Conservation (phyloP, 495 filamentous ascomycete species). For the Hyaloscypha finlandica region DNA sequence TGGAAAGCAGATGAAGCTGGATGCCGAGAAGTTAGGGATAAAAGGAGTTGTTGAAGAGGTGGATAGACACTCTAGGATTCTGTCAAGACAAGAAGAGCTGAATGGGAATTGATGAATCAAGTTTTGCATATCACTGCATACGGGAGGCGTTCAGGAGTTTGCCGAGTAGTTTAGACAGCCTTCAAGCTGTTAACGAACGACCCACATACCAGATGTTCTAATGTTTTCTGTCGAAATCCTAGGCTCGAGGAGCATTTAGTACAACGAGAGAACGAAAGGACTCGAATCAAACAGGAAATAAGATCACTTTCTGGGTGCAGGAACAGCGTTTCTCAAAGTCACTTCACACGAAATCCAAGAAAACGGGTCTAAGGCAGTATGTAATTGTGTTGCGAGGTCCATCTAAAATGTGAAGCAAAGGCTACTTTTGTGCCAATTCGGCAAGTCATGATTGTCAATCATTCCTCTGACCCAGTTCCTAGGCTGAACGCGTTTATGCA, state of each 20-base stretch:
- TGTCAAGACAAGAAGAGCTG: conserved; percentile 83
- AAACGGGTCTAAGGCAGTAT: no score
- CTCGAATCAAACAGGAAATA: no score
- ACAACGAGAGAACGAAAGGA: no score
- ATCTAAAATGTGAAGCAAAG: conserved; percentile 13
- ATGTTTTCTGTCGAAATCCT: no score
- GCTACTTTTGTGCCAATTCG: conserved; percentile 21
- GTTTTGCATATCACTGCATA: conserved; percentile 14
- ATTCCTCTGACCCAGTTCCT: not conserved
- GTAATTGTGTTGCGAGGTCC: not conserved
- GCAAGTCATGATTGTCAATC: conserved; percentile 17
- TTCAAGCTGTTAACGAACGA: not conserved
- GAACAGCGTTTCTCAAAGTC: not conserved
- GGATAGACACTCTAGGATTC: conserved; percentile 78
- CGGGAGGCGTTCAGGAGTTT: conserved; percentile 26
- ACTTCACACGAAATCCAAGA: not conserved
- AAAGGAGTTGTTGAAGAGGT: conserved; percentile 87
- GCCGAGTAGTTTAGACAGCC: not conserved
- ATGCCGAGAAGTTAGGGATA: conserved; percentile 76
- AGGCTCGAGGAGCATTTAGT: no score
- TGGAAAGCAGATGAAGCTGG: conserved; percentile 72
- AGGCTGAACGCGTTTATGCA: conserved; percentile 52
- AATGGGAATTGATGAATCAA: conserved; percentile 42
- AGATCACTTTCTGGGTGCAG: not conserved
- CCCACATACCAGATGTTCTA: no score